These are phyloP conservation scores for Melastoma candidum DNA, from an alignment of 441 rosid species.

Conservation along the genomic window DNA sequence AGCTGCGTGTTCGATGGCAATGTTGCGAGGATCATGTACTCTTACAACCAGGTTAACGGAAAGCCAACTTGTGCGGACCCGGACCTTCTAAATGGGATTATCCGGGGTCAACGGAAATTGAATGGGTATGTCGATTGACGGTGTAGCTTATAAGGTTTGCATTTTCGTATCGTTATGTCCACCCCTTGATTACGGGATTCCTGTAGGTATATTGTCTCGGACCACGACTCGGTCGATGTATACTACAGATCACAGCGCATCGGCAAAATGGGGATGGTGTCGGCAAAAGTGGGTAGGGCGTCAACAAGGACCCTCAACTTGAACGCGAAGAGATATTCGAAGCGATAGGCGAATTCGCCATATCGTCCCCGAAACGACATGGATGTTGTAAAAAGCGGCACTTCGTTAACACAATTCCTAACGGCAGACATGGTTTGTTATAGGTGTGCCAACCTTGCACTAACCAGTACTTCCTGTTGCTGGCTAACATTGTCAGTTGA, in stretches of 20 bases:
- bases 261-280: too few relatives aligned
- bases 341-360: too few relatives aligned
- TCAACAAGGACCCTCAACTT: too few relatives aligned
- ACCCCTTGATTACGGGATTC: neutral
- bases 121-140: slow-evolving; percentile 40
- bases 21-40: slow-evolving; percentile 93
- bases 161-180: neutral
- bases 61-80: slow-evolving; percentile 85
- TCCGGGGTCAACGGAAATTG: slow-evolving; percentile 77
- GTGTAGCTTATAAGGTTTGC: neutral
- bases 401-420: too few relatives aligned
- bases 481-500: too few relatives aligned
- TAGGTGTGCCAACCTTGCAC: too few relatives aligned
- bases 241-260: slow-evolving; percentile 41
- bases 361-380: too few relatives aligned
- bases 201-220: slow-evolving; percentile 68
- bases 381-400: too few relatives aligned
- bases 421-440: too few relatives aligned
- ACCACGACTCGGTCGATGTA: slow-evolving; percentile 69
- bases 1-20: slow-evolving; percentile 87
- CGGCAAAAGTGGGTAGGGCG: too few relatives aligned
- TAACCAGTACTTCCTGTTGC: too few relatives aligned
- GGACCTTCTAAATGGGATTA: slow-evolving; percentile 46
- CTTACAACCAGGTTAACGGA: slow-evolving; percentile 83
- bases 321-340: too few relatives aligned